Evolutionary conservation across 2,329 filamentous ascomycete species (phyloP), one percentile per base, ranked within the genome.

Genomic region (Dactylellina parvicollis): DNA sequence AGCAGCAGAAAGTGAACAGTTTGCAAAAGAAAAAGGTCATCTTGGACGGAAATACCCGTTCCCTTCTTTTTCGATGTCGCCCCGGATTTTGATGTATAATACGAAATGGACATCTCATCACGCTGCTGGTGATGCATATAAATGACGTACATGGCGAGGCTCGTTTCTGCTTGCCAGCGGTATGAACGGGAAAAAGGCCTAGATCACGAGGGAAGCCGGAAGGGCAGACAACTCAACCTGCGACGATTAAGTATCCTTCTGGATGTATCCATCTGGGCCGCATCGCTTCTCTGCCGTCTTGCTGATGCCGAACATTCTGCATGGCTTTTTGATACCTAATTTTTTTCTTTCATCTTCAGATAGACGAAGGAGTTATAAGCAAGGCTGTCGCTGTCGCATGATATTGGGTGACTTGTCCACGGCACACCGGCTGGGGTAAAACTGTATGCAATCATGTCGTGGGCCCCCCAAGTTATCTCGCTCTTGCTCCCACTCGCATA

Each of bases 81-180:
- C 24, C 28, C n/a, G 28, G 28, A 34, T 52, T 52, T 32, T 22
- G n/a, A 10, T 49, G 9, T 20, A 55, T 55, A 34, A 36, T 38
- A n/a, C 18, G 47, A 30, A 56, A 55, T 56, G 60, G 54, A 65
- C 69, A 73, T 73, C 60, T 73, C 69, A 73, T 73, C 69, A 73
- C 60, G 30, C 55, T 32, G 60, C 36, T 44, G 32, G 32, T 52
- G 57, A 30, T 71, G 57, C 56, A 71, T 57, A 40, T 26, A 26
- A 52, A 73, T 73, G 69, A 73, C 60, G 69, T 73, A 73, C 47
- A 72, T 65, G 47, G 46, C 50, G 8, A 49, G 52, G 34, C 24
- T 30, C 46, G 30, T 50, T 57, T 32, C 55, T n/a, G 30, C 32
- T 14, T 44, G 40, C 40, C 40, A 44, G 40, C 40, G 20, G 4